These are phyloP conservation scores for Dothidotthia symphoricarpi DNA, from an alignment of 2,329 filamentous ascomycete genomes.

Conservation along the genomic window DNA sequence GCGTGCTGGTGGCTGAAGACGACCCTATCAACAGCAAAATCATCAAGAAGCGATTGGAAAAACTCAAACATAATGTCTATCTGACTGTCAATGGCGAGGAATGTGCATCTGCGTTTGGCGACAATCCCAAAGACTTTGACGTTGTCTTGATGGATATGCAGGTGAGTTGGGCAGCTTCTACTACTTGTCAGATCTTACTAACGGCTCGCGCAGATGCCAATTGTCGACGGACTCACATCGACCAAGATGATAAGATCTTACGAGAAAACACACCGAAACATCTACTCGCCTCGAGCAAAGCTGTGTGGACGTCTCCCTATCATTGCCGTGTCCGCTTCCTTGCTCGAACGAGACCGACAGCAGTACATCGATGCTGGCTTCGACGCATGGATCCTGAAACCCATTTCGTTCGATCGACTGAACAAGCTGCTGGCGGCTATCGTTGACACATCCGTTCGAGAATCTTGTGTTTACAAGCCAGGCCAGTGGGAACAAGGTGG, in stretches of 20 bases:
- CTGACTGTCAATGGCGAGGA: conserved; percentile 82
- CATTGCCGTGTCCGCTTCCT: conserved; percentile 81
- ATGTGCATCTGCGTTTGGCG: conserved; percentile 69
- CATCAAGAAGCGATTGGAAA: conserved; percentile 75
- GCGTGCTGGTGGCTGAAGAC: conserved; percentile 79
- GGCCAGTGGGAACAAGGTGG: conserved; percentile 83
- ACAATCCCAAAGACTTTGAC: conserved; percentile 64
- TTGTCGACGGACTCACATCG: conserved; percentile 78
- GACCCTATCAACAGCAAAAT: conserved; percentile 85
- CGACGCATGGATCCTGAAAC: conserved; percentile 88
- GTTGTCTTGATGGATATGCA: conserved; percentile 92
- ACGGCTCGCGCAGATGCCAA: conserved; percentile 69
- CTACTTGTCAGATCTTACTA: not conserved
- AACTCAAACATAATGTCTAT: conserved; percentile 67
- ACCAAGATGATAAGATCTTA: conserved; percentile 78
- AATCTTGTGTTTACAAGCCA: conserved; percentile 64
- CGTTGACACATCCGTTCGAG: conserved; percentile 57
- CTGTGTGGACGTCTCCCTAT: conserved; percentile 70
- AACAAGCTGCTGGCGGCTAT: conserved; percentile 69
- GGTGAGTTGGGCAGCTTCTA: conserved; percentile 51
- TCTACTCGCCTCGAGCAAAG: conserved; percentile 59
- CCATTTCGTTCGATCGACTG: conserved; percentile 76
- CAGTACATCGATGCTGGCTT: conserved; percentile 76
- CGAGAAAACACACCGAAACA: conserved; percentile 57
- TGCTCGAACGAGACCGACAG: conserved; percentile 67